Evolutionary conservation across 2,329 filamentous ascomycete genomes (phyloP), one percentile per base, ranked within the genome.

Genomic region (Diaporthe citriasiana): DNA sequence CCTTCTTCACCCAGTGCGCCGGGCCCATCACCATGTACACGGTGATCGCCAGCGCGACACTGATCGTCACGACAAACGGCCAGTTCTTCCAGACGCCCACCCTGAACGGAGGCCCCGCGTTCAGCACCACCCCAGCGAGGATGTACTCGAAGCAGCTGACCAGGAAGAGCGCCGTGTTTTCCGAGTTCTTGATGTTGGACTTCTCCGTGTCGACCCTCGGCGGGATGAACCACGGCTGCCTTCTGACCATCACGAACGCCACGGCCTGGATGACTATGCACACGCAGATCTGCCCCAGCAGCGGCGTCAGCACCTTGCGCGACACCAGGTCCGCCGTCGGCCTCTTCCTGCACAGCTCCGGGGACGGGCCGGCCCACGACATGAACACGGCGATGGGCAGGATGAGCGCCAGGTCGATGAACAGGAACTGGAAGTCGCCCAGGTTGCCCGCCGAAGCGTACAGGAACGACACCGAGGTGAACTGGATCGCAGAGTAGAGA

Each of bases 401-500:
- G 80, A 99, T 99, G 73, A 99, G 90, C 4, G 93, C 87, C 19
- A 99, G 88, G 79, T 99, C 97, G 80, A 99, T 98, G 83, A 96
- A 98, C 5, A 99, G 88, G 82, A 98, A 99, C 87, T 98, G 97
- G 81, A 99, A 98, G 82, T 99, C 97, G 66, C 97, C 97, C 8
- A 99, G 87, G 81, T 99, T 99, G 12, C 94, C 97, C 15, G 94
- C 97, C 10, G 92, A 95, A 9, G 95, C 94, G 83, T 99, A 99
- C 22, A 99, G 89, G 81, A 99, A 98, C 88, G 94, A 97, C 80
- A 99, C 97, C 0, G 94, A 95, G 10, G 95, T 97, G 86, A 99
- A 99, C 83, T 99, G 97, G 77, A 99, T 99, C n/a, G 97, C 96
- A 3, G 95, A 98, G 86, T 99, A 99, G 77, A 99, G 85, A 79